These are phyloP conservation scores for Teunomyces funiuensis DNA, from an alignment of 805 yeast genomes.

Conservation along the genomic window DNA sequence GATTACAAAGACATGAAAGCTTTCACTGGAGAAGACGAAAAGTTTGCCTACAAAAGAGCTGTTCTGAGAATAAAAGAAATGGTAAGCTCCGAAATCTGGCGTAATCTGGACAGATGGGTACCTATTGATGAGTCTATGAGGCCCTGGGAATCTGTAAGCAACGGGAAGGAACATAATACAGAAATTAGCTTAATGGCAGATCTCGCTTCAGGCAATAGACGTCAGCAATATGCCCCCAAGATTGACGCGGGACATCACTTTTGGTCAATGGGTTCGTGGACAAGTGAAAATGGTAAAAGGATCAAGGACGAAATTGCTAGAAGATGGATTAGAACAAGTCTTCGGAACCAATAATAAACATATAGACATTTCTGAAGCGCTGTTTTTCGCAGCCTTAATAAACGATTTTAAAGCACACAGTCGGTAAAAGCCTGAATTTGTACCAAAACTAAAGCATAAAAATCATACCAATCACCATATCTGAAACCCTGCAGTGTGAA, in stretches of 20 bases:
- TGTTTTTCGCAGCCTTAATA: too few species aligned
- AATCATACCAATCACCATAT: too few species aligned
- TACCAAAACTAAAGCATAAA: too few species aligned
- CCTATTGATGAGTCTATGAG: slow-evolving; percentile 53
- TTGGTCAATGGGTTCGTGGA: slow-evolving; percentile 71
- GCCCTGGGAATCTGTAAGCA: slow-evolving; percentile 50
- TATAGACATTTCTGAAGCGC: too few species aligned
- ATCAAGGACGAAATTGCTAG: slow-evolving; percentile 55
- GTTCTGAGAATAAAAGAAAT: slow-evolving; percentile 63
- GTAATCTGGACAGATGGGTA: slow-evolving; percentile 48
- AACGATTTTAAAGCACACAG: too few species aligned
- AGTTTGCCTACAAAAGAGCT: slow-evolving; percentile 71
- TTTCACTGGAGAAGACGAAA: slow-evolving; percentile 77
- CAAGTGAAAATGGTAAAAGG: slow-evolving; percentile 42
- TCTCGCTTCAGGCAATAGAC: neutral
- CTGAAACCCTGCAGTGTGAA: too few species aligned
- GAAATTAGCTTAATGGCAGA: neutral
- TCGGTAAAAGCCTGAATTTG: too few species aligned
- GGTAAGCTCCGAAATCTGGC: slow-evolving; percentile 55
- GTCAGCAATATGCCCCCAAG: slow-evolving; percentile 24
- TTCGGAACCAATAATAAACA: slow-evolving; percentile 11
- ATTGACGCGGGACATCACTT: slow-evolving; percentile 49
- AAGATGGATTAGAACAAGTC: slow-evolving; percentile 49
- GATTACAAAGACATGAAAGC: slow-evolving; percentile 51
- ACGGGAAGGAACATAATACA: neutral